Evolutionary conservation across 228 moss, liverwort and hornwort species (phyloP), one percentile per base, ranked within the genome.

Genomic region (Sphagnum fallax): DNA sequence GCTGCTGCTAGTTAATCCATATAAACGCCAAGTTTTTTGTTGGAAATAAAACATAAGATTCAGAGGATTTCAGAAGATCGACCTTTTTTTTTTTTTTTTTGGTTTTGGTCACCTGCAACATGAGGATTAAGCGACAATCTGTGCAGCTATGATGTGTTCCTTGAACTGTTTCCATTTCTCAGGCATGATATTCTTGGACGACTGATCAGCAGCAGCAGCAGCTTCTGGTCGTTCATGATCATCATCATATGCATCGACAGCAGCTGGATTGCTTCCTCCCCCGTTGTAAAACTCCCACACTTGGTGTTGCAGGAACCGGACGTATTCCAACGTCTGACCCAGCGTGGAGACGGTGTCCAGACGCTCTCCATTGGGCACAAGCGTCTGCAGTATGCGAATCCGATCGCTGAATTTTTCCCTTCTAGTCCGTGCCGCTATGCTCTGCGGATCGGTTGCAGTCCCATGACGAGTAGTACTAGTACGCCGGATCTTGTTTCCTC

Each of bases 311-410:
- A 98, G 78, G 70, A 98, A 98, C 4, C 94, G 89, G 6, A 98
- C 94, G 53, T 98, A 98, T 78, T 98, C 94, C 53, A 94, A 79
- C 1, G 98, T 98, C 77, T 98, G 98, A 63, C 92, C 92, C 10
- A 98, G 84, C 98, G 94, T 92, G 80, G 94, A 94, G 16, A 98
- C 98, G 4, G 98, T 98, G 74, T 98, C 98, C 12, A 98, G 76
- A 16, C 98, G 88, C 81, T 98, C 98, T 5, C 98, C 98, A 65
- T 98, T 93, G 0, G 98, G 98, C 16, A 98, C 98, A 11, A 98
- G 72, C 63, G 84, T 84, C 73, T 98, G 98, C 62, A 98, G 67
- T 48, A 94, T 80, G 70, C 90, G 92, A 49, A 98, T 92, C 73
- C 98, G 98, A 76, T 98, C 98, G 61, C 92, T 94, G 69, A 98